Evolutionary conservation across 495 filamentous ascomycete species (phyloP).

Genomic region (Zalerion maritima): DNA sequence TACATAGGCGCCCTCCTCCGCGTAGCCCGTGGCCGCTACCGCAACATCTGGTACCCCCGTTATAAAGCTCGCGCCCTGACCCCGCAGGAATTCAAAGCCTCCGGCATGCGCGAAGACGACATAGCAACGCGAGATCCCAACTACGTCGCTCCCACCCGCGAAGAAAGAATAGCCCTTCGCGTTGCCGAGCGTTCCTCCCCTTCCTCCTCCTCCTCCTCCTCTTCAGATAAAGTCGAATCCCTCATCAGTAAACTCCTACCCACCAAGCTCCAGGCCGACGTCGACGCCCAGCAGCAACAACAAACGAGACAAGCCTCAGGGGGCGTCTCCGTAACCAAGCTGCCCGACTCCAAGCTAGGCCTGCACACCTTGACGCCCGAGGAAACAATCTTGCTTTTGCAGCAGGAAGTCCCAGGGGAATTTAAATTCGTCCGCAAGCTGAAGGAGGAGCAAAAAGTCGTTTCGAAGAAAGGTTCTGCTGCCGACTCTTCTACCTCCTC

Average conservation of each 20-base stretch:
- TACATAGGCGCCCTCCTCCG: constrained; percentile 31
- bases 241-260: too few species aligned
- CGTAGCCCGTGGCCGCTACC: constrained; percentile 30
- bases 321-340: constrained; percentile 6
- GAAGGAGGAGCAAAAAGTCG: too few species aligned
- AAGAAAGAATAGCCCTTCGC: constrained; percentile 10
- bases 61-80: constrained; percentile 34
- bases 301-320: constrained; percentile 7
- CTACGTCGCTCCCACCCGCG: constrained; percentile 13
- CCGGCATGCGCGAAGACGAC: constrained; percentile 23
- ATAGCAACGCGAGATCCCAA: constrained; percentile 26
- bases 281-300: background rate
- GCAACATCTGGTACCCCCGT: constrained; percentile 30
- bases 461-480: too few species aligned
- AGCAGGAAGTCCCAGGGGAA: too few species aligned
- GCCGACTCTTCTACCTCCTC: constrained; percentile 9
- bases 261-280: too few species aligned
- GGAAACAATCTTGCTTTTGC: constrained; percentile 7
- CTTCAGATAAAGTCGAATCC: too few species aligned
- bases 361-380: too few species aligned
- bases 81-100: constrained; percentile 19
- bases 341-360: constrained; percentile 1
- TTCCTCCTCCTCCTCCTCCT: background rate
- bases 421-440: too few species aligned
- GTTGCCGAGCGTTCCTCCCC: constrained; percentile 7